These are phyloP conservation scores for Tardiomyces digboiensis DNA, from an alignment of 1,139 yeast species.

Conservation along the genomic window DNA sequence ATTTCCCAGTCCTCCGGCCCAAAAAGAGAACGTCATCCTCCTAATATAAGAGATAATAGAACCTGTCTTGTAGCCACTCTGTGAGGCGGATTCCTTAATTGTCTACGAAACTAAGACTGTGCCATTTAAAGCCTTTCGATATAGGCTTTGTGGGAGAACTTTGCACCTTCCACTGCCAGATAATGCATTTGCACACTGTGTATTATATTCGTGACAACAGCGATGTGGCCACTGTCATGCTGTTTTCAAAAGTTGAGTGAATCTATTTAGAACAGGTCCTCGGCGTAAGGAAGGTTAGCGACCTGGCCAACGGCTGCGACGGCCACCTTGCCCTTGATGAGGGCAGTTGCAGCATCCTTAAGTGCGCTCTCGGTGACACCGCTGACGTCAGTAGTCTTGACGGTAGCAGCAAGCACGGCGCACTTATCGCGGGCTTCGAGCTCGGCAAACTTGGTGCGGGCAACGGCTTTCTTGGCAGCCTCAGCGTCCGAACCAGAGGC, in stretches of 20 bases:
- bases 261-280: constrained; percentile 56
- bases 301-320: constrained; percentile 90
- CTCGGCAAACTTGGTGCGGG: constrained; percentile 32
- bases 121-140: too few species aligned
- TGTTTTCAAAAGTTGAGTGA: too few species aligned
- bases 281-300: constrained; percentile 78
- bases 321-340: constrained; percentile 59
- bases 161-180: too few species aligned
- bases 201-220: too few species aligned
- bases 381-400: constrained; percentile 24
- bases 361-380: constrained; percentile 36
- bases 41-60: too few species aligned
- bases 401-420: constrained; percentile 22
- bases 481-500: constrained; percentile 30
- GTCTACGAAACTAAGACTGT: too few species aligned
- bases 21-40: too few species aligned
- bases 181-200: too few species aligned
- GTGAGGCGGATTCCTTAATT: too few species aligned
- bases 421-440: constrained; percentile 31
- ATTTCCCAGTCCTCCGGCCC: constrained; percentile 22
- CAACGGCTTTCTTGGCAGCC: constrained; percentile 36
- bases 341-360: constrained; percentile 38
- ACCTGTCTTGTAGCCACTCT: too few species aligned
- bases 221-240: too few species aligned
- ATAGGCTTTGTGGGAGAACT: too few species aligned